Base-by-base conservation (phyloP, 805 yeast species). In the Brettanomyces naardenensis region DNA sequence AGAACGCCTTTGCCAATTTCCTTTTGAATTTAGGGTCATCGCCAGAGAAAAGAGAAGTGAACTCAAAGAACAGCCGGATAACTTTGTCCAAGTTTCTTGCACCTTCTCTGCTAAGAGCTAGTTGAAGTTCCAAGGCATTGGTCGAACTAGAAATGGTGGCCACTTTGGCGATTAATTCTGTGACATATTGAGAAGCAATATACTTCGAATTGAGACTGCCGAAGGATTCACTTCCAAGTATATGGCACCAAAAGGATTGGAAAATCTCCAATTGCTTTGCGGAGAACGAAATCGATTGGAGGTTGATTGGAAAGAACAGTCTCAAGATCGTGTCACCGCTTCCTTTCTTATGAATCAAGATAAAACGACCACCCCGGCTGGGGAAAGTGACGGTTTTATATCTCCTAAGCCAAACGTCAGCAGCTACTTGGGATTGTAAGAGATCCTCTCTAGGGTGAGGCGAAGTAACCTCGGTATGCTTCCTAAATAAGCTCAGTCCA, bases 181-280 rank as follows among this genome's bases (percentile, higher is more conserved):
- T 54, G 11, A 65, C 63, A 41, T 56, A 64, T 17, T 58, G 67
- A 28, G 46, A 50, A 4, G 42, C 35, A 17, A 58, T 59, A 7
- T 78, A 54, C 14, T 47, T 49, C 4, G 65, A 54, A 43, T 69
- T 68, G 5, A 81, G 49, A 0, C 86, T 72, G 0, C 69, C 69
- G 2, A 45, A 39, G 4, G 75, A 57, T 56, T 82, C 90, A 52
- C 76, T 78, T 1, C 90, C 90, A 35, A 80, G 56, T 0, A 80
- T 37, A 33, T 71, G 71, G 38, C 75, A 66, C 80, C 86, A 76
- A 3, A 68, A 53, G 9, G 55, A 54, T 22, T 61, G 56, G 32
- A 60, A 65, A 7, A 66, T 50, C 7, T 38, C 29, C 2, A 56
- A 11, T 19, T 62, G 59, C 28, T 41, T 51, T 4, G 42, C 7